Percentiles rank a stretch among this genome's conserved stretches.
Evolutionary conservation across 768 basidiomycete species (phyloP).

Genomic region (Hericium coralloides): DNA sequence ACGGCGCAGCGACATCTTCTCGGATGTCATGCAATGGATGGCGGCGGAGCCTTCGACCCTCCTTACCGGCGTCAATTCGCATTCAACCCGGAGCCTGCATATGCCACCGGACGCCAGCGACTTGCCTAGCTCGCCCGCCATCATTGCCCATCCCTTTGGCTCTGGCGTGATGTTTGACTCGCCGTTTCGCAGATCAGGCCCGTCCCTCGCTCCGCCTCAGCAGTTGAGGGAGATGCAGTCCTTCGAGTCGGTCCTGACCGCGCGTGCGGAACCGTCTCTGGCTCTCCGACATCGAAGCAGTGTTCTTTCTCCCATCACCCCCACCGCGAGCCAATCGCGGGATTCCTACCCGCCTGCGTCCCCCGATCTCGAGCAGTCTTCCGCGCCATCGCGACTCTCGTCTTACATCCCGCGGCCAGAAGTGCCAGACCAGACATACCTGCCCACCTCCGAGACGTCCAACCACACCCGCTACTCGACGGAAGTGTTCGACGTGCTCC

Average conservation of each 20-base stretch:
- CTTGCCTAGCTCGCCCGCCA: constrained; percentile 10
- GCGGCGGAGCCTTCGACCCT: constrained; percentile 31
- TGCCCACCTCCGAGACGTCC: constrained; percentile 38
- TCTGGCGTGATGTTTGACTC: constrained; percentile 52
- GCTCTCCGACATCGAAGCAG: background rate
- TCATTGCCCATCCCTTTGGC: constrained; percentile 55
- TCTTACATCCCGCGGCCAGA: constrained; percentile 10
- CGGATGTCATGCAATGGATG: constrained; percentile 56
- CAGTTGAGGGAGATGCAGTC: constrained; percentile 79
- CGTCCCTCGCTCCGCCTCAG: constrained; percentile 28
- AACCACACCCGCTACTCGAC: constrained; percentile 59
- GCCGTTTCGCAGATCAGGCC: constrained; percentile 36
- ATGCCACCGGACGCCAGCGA: background rate
- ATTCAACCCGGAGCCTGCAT: constrained; percentile 14
- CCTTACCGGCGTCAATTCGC: constrained; percentile 18
- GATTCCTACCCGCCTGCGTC: background rate
- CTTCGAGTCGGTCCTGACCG: constrained; percentile 77
- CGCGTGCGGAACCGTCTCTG: constrained; percentile 39
- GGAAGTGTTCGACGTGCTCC: constrained; percentile 73
- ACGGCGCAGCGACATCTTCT: constrained; percentile 45
- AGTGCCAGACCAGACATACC: constrained; percentile 16
- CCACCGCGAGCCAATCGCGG: background rate
- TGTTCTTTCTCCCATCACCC: background rate
- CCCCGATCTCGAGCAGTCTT: background rate
- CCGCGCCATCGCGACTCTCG: constrained; percentile 5